Percentiles rank a stretch among this genome's conserved stretches.
These are phyloP conservation scores for Aspergillus ochraceus DNA, from an alignment of 2,329 filamentous ascomycete species.

Conservation along the genomic window DNA sequence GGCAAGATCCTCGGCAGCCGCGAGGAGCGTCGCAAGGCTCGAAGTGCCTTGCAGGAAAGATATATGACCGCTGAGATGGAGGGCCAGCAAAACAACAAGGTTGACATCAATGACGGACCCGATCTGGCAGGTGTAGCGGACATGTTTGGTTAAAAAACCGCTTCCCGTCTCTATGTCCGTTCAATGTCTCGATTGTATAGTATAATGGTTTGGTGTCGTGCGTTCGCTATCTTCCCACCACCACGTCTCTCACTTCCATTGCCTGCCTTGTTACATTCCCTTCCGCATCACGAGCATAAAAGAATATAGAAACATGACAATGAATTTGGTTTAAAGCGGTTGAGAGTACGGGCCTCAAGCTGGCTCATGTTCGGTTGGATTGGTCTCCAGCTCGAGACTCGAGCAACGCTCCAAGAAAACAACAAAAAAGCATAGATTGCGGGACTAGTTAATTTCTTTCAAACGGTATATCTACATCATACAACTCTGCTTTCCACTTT, in stretches of 20 bases:
- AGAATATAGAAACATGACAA: conserved; percentile 1
- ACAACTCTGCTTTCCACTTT: conserved; percentile 13
- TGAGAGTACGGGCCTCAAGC: background rate
- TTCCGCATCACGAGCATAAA: background rate
- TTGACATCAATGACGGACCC: conserved; percentile 48
- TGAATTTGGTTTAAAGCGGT: background rate
- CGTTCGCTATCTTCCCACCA: background rate
- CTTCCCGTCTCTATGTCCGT: background rate
- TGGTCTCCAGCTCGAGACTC: background rate
- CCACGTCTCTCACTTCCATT: background rate
- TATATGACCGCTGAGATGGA: conserved; percentile 49
- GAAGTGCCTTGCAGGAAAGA: conserved; percentile 42
- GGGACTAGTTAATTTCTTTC: conserved; percentile 27
- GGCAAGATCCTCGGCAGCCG: conserved; percentile 66
- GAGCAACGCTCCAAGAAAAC: background rate
- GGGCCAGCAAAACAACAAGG: conserved; percentile 40
- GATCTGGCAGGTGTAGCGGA: conserved; percentile 55
- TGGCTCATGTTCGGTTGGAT: background rate
- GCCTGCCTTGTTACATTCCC: background rate
- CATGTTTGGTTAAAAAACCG: conserved; percentile 48
- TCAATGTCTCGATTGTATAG: conserved; percentile 14
- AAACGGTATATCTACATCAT: conserved; percentile 38
- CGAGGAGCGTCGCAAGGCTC: conserved; percentile 44
- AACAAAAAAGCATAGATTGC: conserved; percentile 18
- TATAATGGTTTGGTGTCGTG: conserved; percentile 10